Conservation (phyloP, 164 flowering plant genomes). For the Chimonanthus praecox region DNA sequence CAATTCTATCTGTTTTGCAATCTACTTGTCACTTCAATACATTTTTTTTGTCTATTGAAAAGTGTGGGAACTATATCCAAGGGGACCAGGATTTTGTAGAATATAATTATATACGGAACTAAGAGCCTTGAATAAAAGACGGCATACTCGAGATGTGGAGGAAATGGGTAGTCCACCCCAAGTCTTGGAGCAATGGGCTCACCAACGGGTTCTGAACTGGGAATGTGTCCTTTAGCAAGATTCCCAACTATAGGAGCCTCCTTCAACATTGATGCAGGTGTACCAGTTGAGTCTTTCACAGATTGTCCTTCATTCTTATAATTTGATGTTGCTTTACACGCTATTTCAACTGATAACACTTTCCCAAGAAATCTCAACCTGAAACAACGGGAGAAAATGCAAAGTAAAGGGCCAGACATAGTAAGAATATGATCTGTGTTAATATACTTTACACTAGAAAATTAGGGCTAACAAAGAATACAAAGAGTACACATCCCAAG, state of each 20-base stretch:
- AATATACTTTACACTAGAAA: background rate
- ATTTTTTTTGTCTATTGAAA: no score
- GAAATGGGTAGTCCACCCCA: constrained; percentile 92
- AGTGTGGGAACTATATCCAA: background rate
- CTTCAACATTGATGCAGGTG: constrained; percentile 23
- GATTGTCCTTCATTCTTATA: constrained; percentile 24
- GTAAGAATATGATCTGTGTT: background rate
- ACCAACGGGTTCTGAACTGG: constrained; percentile 20
- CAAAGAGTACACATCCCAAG: background rate
- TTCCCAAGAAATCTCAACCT: constrained; percentile 93
- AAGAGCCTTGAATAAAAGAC: constrained; percentile 4
- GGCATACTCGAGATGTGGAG: constrained; percentile 90
- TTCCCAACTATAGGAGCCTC: constrained; percentile 22
- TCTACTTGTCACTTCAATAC: no score
- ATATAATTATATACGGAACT: background rate
- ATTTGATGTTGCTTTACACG: constrained; percentile 25
- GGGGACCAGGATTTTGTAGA: background rate
- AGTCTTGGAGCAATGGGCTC: constrained; percentile 87
- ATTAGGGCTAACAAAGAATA: background rate
- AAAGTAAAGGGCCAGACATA: background rate
- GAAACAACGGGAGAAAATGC: background rate
- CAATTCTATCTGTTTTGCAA: no score
- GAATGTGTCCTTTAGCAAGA: constrained; percentile 20
- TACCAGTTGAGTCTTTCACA: constrained; percentile 19
- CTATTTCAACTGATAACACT: constrained; percentile 73